Base-by-base conservation (phyloP, 2,329 filamentous ascomycete species). In the Claviceps spartinae region DNA sequence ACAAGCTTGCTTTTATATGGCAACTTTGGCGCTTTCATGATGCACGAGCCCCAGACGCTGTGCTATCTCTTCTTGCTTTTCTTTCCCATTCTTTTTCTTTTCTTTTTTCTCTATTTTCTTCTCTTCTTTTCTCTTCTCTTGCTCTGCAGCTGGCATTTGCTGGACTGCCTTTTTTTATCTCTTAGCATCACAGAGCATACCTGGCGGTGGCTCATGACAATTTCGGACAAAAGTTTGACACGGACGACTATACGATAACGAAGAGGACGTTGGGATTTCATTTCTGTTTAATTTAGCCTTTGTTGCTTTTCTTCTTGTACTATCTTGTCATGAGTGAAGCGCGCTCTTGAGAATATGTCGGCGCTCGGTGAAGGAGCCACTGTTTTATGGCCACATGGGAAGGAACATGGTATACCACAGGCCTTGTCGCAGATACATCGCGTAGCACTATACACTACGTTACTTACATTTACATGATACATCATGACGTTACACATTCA, bases 221-320 rank as follows among this genome's bases (percentile, higher is more conserved):
- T 47, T 61, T 57, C 53, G 44, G 55, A n/a, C 7, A 54, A 44
- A 49, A 53, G 52, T 34, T 52, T 50, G 52, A 53, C 30, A 34
- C 60, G 54, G 52, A 54, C 36, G 51, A 53, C 34, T 44, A 58
- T 54, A 60, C 58, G 60, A 61, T 61, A 53, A 63, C 59, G 58
- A 59, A 55, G 49, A 44, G 14, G 54, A 61, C 60, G 60, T 58
- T 58, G 55, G 53, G 54, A 52, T 20, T 14, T 22, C 50, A 59
- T 59, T 54, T 53, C 36, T 37, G 48, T 37, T 49, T n/a, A 51
- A 59, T 58, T 54, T 53, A 22, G 41, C 49, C 30, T 49, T 30
- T 48, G 18, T 44, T 45, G 22, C 50, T 48, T 26, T 49, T 26
- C 18, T 51, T 47, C 48, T 54, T 2, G 8, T 30, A 43, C 16